These are phyloP conservation scores for Liriodendron chinense DNA, from an alignment of 164 flowering plant genomes.

Conservation along the genomic window DNA sequence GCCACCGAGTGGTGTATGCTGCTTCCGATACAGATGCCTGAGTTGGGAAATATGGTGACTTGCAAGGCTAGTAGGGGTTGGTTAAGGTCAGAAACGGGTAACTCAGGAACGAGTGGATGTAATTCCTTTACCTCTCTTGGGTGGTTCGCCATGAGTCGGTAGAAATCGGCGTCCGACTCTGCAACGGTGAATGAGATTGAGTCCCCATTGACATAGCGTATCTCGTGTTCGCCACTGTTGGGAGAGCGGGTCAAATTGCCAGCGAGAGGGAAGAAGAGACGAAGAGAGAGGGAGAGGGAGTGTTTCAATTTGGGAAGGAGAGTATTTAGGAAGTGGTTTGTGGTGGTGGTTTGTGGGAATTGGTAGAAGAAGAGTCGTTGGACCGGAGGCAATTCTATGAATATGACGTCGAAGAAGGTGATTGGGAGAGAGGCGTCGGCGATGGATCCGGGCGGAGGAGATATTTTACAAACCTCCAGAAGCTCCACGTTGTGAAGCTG, in stretches of 20 bases:
- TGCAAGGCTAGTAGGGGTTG: slow-evolving; percentile 14
- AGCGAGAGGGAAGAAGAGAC: slow-evolving; percentile 37
- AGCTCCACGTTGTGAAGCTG: background rate
- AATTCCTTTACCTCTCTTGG: background rate
- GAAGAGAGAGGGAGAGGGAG: slow-evolving; percentile 44
- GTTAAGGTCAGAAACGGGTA: background rate
- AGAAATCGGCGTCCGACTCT: slow-evolving; percentile 14
- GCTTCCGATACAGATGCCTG: slow-evolving; percentile 15
- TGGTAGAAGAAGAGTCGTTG: slow-evolving; percentile 14
- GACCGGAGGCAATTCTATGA: background rate
- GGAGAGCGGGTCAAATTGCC: slow-evolving; percentile 28
- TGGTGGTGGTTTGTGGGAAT: background rate
- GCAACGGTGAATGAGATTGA: slow-evolving; percentile 23
- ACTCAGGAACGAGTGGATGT: slow-evolving; percentile 12
- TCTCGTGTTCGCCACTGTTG: slow-evolving; percentile 15
- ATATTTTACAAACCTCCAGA: background rate
- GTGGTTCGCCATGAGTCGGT: background rate
- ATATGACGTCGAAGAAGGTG: slow-evolving; percentile 9
- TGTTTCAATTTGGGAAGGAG: slow-evolving; percentile 26
- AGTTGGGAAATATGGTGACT: slow-evolving; percentile 21
- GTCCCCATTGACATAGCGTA: slow-evolving; percentile 30
- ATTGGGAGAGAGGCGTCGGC: slow-evolving; percentile 3
- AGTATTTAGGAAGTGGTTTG: slow-evolving; percentile 3
- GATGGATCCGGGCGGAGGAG: slow-evolving; percentile 12
- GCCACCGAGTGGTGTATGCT: slow-evolving; percentile 2